phyloP scores from a whole-genome alignment of 2,329 filamentous ascomycete genomes.

The Massarina eburnea region DNA sequence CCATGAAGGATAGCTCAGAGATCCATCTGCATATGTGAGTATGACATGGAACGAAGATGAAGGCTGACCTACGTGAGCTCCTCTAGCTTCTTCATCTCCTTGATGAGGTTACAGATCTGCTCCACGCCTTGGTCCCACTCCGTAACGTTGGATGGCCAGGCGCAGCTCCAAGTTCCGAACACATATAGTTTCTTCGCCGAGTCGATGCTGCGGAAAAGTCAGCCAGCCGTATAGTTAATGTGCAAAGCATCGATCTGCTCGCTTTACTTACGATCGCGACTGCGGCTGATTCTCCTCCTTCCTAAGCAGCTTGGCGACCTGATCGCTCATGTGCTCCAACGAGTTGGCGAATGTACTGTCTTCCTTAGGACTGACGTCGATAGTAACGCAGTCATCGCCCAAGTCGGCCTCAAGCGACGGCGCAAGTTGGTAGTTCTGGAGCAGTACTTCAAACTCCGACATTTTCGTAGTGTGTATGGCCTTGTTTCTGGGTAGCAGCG shows the following conservation, averaged over 20 bases:
- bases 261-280: no score
- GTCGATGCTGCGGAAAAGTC: background rate
- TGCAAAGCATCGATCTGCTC: no score
- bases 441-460: constrained; percentile 12
- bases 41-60: background rate
- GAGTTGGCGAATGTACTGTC: constrained; percentile 12
- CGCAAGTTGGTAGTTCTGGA: constrained; percentile 18
- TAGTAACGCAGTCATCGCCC: constrained; percentile 12
- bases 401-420: constrained; percentile 12
- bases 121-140: constrained; percentile 21
- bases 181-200: constrained; percentile 27
- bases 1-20: constrained; percentile 28
- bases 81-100: constrained; percentile 21
- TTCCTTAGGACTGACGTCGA: constrained; percentile 19
- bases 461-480: constrained; percentile 6
- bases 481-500: no score
- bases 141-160: background rate
- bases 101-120: constrained; percentile 20
- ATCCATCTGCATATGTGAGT: constrained; percentile 27
- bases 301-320: constrained; percentile 6
- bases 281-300: background rate
- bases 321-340: constrained; percentile 8
- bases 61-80: constrained; percentile 32
- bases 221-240: no score
- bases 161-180: constrained; percentile 24